Conservation (phyloP, 768 basidiomycete species). For the Russula sp. region DNA sequence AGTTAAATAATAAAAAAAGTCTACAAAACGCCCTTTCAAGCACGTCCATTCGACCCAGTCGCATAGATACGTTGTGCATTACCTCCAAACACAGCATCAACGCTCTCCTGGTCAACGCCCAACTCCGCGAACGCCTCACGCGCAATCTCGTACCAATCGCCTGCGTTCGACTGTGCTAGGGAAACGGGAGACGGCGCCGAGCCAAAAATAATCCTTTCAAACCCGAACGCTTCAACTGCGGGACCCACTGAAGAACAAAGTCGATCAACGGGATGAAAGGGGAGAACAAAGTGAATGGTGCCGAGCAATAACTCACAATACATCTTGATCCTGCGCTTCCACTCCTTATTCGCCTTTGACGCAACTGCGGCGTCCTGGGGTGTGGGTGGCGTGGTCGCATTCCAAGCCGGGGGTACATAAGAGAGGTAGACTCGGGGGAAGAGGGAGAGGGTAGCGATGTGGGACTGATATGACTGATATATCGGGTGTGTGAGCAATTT, state of each 20-base stretch:
- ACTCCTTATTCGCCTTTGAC: slow-evolving; percentile 54
- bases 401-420: slow-evolving; percentile 75
- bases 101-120: slow-evolving; percentile 69
- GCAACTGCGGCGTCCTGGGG: slow-evolving; percentile 40
- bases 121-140: slow-evolving; percentile 76
- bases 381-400: slow-evolving; percentile 50
- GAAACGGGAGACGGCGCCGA: slow-evolving; percentile 62
- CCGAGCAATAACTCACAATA: slow-evolving; percentile 61
- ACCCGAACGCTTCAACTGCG: slow-evolving; percentile 82
- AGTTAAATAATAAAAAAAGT: too few species aligned
- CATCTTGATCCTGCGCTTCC: slow-evolving; percentile 73
- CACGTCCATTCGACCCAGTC: not conserved
- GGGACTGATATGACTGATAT: slow-evolving; percentile 70
- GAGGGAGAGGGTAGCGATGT: slow-evolving; percentile 69
- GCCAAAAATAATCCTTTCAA: slow-evolving; percentile 78
- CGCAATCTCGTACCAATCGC: slow-evolving; percentile 80
- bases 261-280: slow-evolving; percentile 13
- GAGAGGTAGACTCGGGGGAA: slow-evolving; percentile 70
- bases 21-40: not conserved
- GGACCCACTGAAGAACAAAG: slow-evolving; percentile 57
- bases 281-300: slow-evolving; percentile 8
- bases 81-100: slow-evolving; percentile 69
- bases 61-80: slow-evolving; percentile 48
- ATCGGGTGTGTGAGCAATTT: slow-evolving; percentile 75
- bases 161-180: slow-evolving; percentile 48